Evolutionary conservation across 2,329 filamentous ascomycete genomes (phyloP).

Genomic region (Delphinella strobiligena): DNA sequence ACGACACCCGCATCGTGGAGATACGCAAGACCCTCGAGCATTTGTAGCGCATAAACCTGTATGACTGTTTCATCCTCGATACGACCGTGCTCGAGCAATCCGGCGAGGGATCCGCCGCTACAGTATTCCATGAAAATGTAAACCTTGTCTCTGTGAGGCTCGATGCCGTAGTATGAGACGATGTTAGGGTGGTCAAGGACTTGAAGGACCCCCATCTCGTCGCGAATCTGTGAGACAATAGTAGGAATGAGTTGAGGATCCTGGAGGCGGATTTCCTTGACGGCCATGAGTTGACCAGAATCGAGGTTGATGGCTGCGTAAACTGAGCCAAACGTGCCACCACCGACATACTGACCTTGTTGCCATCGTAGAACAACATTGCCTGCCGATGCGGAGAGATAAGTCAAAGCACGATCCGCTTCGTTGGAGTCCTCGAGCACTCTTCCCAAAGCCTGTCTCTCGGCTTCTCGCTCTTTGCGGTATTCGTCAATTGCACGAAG

Average conservation of each 20-base stretch:
- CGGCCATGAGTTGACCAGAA: constrained; percentile 91
- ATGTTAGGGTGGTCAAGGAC: constrained; percentile 95
- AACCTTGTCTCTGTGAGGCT: constrained; percentile 97
- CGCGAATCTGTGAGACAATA: constrained; percentile 84
- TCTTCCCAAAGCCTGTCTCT: constrained; percentile 75
- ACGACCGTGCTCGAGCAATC: constrained; percentile 81
- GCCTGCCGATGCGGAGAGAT: constrained; percentile 83
- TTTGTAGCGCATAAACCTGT: constrained; percentile 89
- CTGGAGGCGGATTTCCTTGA: constrained; percentile 95
- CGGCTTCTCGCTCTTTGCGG: constrained; percentile 67
- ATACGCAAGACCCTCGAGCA: constrained; percentile 87
- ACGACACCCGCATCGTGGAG: constrained; percentile 85
- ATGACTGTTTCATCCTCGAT: constrained; percentile 98
- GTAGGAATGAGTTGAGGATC: constrained; percentile 93
- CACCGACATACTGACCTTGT: constrained; percentile 95
- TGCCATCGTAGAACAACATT: constrained; percentile 97
- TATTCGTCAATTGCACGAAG: constrained; percentile 66
- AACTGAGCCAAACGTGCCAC: constrained; percentile 92
- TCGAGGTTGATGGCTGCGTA: constrained; percentile 97
- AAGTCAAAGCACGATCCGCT: constrained; percentile 86
- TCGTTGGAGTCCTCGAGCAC: constrained; percentile 93
- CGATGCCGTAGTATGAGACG: constrained; percentile 94
- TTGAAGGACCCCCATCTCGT: constrained; percentile 94
- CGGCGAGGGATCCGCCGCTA: constrained; percentile 83
- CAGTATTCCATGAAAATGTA: constrained; percentile 99